Percentiles rank a stretch among this genome's conserved stretches.
Evolutionary conservation across 73 alveolate genomes (phyloP).

Genomic region (Effrenium voratum): DNA sequence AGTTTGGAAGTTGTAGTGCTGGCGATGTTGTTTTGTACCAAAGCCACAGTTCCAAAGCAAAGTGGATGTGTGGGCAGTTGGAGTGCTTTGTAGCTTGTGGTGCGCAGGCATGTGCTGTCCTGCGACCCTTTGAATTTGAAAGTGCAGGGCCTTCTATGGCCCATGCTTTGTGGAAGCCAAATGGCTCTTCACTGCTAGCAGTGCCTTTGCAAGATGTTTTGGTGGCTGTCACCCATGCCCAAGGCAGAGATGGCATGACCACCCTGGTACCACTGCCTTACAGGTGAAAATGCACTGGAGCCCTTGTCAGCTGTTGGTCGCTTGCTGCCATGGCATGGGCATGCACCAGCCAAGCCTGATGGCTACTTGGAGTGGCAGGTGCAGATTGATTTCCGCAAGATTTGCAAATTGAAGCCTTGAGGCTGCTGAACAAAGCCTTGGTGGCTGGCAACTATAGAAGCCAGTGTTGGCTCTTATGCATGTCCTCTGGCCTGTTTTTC

Average conservation of each 20-base stretch:
- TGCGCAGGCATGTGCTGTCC: neutral
- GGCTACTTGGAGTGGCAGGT: too few relatives aligned
- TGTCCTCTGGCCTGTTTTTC: too few relatives aligned
- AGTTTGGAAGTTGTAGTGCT: neutral
- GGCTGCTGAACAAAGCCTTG: too few relatives aligned
- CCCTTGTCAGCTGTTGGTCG: too few relatives aligned
- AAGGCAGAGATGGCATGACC: neutral
- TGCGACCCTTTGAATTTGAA: neutral
- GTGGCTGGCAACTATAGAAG: too few relatives aligned
- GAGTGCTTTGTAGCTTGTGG: neutral
- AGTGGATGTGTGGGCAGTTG: neutral
- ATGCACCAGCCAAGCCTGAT: too few relatives aligned
- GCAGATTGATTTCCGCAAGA: too few relatives aligned
- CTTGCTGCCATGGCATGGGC: too few relatives aligned
- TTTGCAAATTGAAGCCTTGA: too few relatives aligned
- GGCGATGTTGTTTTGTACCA: neutral
- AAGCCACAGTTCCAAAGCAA: neutral
- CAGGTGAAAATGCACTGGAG: neutral
- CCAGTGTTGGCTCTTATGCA: too few relatives aligned
- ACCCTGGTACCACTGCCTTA: slow-evolving; percentile 2
- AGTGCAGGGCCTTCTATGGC: too few relatives aligned
- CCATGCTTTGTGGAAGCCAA: neutral
- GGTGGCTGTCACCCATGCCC: neutral
- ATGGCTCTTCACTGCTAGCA: neutral
- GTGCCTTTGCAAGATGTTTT: neutral